These are phyloP conservation scores for Austropuccinia psidii DNA, from an alignment of 1,284 basidiomycete species.

Conservation along the genomic window DNA sequence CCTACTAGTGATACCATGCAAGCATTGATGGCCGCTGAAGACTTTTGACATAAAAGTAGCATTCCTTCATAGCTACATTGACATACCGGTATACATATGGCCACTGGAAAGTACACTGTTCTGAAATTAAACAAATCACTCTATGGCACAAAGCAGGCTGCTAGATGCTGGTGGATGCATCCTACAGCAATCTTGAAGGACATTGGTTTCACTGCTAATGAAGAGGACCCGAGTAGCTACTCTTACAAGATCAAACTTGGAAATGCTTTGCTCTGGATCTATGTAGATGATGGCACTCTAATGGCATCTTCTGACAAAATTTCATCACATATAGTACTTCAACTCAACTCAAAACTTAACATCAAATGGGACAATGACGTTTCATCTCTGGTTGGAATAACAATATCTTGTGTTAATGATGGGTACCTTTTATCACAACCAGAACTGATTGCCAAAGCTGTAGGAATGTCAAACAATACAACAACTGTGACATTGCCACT, in stretches of 20 bases:
- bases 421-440: not conserved
- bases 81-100: too few relatives aligned
- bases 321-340: not conserved
- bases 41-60: too few relatives aligned
- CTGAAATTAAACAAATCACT: not conserved
- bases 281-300: conserved; percentile 1
- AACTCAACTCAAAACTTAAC: not conserved
- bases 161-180: conserved; percentile 8
- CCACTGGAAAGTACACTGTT: too few relatives aligned
- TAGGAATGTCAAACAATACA: too few relatives aligned
- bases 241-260: not conserved
- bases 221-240: not conserved
- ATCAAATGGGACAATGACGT: conserved; percentile 5
- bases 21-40: too few relatives aligned
- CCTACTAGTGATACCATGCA: too few relatives aligned
- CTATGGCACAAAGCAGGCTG: conserved; percentile 1
- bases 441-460: not conserved
- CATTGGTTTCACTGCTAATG: not conserved
- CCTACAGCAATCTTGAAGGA: not conserved
- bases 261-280: not conserved
- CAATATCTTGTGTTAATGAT: not conserved
- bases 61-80: too few relatives aligned
- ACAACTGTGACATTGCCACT: too few relatives aligned
- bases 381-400: not conserved
- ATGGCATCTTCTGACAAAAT: not conserved